Evolutionary conservation across 2,329 filamentous ascomycete genomes (phyloP), one percentile per base, ranked within the genome.

Genomic region (Beauveria scarabaeidicola): DNA sequence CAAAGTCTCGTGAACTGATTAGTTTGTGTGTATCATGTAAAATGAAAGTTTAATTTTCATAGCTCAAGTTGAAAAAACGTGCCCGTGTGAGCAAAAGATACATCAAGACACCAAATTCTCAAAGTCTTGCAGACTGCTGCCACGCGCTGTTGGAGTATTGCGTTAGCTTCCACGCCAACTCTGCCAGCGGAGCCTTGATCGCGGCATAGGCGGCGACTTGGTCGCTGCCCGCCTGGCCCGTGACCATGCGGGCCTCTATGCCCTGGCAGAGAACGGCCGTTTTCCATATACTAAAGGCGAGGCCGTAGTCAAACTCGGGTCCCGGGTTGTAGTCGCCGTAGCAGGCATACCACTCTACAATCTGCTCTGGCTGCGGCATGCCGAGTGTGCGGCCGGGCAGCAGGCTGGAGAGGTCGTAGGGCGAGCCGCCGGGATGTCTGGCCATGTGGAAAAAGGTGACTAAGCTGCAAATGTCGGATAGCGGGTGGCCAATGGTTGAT

Each of bases 401-500:
- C 74, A 93, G 92, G 21, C 75, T 57, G 6, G 59, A 46, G n/a
- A 52, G 17, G 17, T 61, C 59, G 40, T 61, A 61, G 3, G 59
- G 59, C 6, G 52, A 52, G 1, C 40, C 53, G 11, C 53, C 53
- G 1, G 59, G 53, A 2, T 52, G 52, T 13, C 38, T 5, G 13
- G 59, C 59, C 44, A 61, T 40, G 52, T 61, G 66, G 62, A 68
- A 69, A 9, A 62, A 63, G 44, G 61, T 66, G 15, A 68, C 36
- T 8, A 96, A 77, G 72, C 96, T 96, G 69, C 85, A 83, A 40
- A 96, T 76, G 69, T 96, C 91, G 5, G 87, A 90, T 15, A 95
- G 80, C 3, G 91, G 91, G 71, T 96, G 91, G 27, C 91, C 91
- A 56, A 95, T 86, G 0, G 91, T 96, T 51, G 89, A 90, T 88